Conservation (phyloP, 2,329 filamentous ascomycete genomes). For the Exophiala sp. region DNA sequence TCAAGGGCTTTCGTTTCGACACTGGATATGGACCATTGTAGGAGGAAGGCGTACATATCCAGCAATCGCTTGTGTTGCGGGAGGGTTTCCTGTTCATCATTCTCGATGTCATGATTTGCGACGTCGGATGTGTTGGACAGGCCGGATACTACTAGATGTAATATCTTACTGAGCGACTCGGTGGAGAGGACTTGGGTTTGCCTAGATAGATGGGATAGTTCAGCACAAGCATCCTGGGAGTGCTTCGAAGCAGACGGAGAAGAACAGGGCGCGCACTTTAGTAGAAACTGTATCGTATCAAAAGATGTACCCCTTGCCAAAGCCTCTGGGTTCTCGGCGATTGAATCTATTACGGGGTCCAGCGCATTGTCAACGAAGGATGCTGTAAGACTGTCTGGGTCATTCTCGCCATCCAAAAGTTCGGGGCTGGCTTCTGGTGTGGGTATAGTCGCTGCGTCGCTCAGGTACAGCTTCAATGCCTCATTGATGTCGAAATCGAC, state of each 20-base stretch:
- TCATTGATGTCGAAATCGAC: constrained; percentile 93
- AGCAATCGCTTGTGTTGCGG: constrained; percentile 85
- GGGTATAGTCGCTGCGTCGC: constrained; percentile 76
- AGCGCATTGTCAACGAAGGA: constrained; percentile 78
- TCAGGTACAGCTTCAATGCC: constrained; percentile 94
- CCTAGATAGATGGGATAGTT: constrained; percentile 66
- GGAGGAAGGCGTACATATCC: constrained; percentile 87
- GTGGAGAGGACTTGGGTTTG: constrained; percentile 75
- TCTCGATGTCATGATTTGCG: constrained; percentile 80
- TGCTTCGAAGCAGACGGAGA: not conserved
- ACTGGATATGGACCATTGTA: constrained; percentile 94
- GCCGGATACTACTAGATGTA: constrained; percentile 84
- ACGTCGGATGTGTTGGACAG: constrained; percentile 81
- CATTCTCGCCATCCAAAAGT: constrained; percentile 87
- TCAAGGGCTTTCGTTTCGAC: constrained; percentile 92
- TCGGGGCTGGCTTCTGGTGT: constrained; percentile 82
- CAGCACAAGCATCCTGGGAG: constrained; percentile 54
- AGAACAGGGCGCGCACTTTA: constrained; percentile 77
- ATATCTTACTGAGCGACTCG: constrained; percentile 83
- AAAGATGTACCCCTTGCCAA: constrained; percentile 75
- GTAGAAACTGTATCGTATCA: constrained; percentile 89
- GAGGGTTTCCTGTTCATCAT: constrained; percentile 83
- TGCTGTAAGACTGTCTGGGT: constrained; percentile 77
- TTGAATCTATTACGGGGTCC: constrained; percentile 86
- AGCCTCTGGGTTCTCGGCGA: constrained; percentile 87